These are phyloP conservation scores for Drosera capensis DNA, from an alignment of 148 eudicot genomes.

Conservation along the genomic window DNA sequence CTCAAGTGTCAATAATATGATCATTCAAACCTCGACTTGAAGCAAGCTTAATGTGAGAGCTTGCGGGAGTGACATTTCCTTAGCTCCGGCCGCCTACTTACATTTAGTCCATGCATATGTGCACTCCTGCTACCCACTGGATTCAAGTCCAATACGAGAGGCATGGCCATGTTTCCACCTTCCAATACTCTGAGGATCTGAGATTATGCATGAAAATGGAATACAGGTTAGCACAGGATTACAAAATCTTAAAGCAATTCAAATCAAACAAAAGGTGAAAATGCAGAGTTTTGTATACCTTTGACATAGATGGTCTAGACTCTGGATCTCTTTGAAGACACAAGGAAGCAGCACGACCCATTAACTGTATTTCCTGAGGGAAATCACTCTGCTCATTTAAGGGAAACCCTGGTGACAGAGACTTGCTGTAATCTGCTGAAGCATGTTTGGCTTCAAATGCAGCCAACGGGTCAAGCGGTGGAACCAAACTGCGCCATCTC, in stretches of 20 bases:
- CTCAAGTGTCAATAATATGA: background rate
- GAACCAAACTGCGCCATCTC: slow-evolving; percentile 23
- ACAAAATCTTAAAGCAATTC: background rate
- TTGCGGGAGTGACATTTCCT: slow-evolving; percentile 54
- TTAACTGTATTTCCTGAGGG: slow-evolving; percentile 50
- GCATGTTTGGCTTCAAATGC: slow-evolving; percentile 18
- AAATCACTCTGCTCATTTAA: slow-evolving; percentile 26
- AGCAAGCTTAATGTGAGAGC: slow-evolving; percentile 40
- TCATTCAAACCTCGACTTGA: no score
- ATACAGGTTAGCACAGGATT: background rate
- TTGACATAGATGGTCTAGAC: slow-evolving; percentile 75
- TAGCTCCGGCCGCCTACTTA: slow-evolving; percentile 20
- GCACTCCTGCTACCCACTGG: slow-evolving; percentile 66
- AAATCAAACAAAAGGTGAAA: background rate
- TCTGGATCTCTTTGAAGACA: slow-evolving; percentile 85
- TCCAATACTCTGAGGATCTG: slow-evolving; percentile 64
- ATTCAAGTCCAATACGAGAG: slow-evolving; percentile 40
- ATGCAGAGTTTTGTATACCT: slow-evolving; percentile 33
- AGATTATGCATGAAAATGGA: background rate
- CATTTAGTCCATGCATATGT: slow-evolving; percentile 34
- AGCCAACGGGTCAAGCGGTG: slow-evolving; percentile 27
- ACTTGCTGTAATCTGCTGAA: slow-evolving; percentile 16
- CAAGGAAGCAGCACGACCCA: slow-evolving; percentile 64
- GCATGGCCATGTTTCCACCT: slow-evolving; percentile 37
- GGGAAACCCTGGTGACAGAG: slow-evolving; percentile 22